Evolutionary conservation across 306 rosid genomes (phyloP).

Genomic region (Rosa multiflora): DNA sequence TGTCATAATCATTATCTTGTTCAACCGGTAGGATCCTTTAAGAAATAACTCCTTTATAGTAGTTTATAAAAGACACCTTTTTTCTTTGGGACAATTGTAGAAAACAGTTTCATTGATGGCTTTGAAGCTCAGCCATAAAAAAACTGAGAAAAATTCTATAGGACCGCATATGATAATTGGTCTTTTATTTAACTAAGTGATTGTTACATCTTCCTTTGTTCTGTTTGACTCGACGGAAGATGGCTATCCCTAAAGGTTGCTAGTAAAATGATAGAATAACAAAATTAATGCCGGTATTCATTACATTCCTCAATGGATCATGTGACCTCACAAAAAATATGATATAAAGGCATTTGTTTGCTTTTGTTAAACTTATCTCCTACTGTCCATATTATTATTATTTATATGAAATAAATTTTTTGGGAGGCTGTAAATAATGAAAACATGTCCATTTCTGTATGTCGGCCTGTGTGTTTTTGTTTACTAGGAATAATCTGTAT

Average conservation of each 20-base stretch:
- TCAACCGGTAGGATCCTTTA: neutral
- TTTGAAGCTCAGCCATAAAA: neutral
- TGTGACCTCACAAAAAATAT: neutral
- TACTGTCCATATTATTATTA: neutral
- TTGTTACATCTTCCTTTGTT: neutral
- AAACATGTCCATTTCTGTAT: neutral
- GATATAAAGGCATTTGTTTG: neutral
- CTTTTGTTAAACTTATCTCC: neutral
- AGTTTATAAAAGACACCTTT: neutral
- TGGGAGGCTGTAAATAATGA: neutral
- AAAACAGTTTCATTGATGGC: neutral
- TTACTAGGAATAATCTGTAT: neutral
- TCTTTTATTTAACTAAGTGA: neutral
- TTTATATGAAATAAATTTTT: neutral
- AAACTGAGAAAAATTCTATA: neutral
- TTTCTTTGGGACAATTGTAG: neutral
- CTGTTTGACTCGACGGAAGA: neutral
- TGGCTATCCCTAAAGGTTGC: neutral
- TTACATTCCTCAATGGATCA: neutral
- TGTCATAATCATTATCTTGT: neutral
- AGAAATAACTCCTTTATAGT: neutral
- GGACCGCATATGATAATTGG: constrained; percentile 3
- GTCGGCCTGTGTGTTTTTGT: neutral
- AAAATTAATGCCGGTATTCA: neutral
- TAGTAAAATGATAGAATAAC: neutral